Conservation (phyloP, 139 green algal genomes). For the Deuterostichococcus epilithicus region DNA sequence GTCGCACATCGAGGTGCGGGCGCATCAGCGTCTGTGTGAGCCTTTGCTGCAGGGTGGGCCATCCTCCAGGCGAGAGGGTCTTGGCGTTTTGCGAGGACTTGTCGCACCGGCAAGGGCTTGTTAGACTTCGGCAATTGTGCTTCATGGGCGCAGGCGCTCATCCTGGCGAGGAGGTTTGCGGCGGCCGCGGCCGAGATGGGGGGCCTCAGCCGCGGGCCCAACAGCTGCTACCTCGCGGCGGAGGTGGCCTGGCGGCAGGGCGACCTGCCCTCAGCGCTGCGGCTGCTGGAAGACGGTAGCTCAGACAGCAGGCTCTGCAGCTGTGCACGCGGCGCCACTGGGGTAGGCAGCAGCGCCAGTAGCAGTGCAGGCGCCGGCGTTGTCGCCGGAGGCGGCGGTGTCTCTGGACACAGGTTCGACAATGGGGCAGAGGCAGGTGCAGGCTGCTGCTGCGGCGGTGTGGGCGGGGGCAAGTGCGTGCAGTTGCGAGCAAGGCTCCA, state of each 20-base stretch:
- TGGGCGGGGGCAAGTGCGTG: conserved; percentile 12
- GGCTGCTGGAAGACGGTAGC: conserved; percentile 10
- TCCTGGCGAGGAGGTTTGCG: conserved; percentile 30
- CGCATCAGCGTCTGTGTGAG: background rate
- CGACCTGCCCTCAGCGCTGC: conserved; percentile 3
- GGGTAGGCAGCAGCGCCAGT: too few species aligned
- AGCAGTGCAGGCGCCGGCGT: too few species aligned
- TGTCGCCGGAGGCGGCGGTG: too few species aligned
- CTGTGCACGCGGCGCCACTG: too few species aligned
- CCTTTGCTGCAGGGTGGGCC: too few species aligned
- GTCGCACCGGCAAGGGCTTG: too few species aligned
- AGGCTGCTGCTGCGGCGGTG: too few species aligned
- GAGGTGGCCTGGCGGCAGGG: conserved; percentile 34
- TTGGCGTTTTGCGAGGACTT: too few species aligned
- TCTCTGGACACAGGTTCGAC: too few species aligned
- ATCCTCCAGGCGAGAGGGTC: too few species aligned
- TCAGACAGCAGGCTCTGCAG: background rate
- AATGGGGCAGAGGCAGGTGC: too few species aligned
- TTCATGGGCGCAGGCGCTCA: conserved; percentile 16
- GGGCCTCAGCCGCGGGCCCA: conserved; percentile 13
- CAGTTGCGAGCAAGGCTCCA: conserved; percentile 13
- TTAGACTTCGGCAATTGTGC: too few species aligned
- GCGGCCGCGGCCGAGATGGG: conserved; percentile 21
- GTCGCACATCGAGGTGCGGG: conserved; percentile 22
- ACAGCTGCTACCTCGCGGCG: conserved; percentile 33